phyloP scores from a whole-genome alignment of 768 basidiomycete genomes.

The Pulveroboletus sp. region DNA sequence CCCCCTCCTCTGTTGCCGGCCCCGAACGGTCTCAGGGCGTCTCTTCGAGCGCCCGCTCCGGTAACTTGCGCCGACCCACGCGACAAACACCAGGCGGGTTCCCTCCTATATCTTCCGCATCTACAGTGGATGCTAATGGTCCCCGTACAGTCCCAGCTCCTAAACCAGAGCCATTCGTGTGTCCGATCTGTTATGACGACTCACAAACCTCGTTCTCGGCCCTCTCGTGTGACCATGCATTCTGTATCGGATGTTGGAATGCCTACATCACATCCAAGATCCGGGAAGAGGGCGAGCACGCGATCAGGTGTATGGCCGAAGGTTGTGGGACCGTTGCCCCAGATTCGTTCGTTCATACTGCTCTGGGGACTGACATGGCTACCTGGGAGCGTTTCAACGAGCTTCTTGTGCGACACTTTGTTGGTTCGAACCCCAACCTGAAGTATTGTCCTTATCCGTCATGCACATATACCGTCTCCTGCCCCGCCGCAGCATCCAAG shows the following conservation, averaged over 20 bases:
- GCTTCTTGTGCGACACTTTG: conserved; percentile 87
- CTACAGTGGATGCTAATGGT: background rate
- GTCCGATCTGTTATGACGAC: conserved; percentile 93
- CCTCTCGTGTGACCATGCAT: conserved; percentile 81
- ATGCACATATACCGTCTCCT: conserved; percentile 93
- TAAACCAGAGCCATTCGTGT: conserved; percentile 62
- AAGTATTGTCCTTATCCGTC: conserved; percentile 95
- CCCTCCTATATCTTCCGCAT: background rate
- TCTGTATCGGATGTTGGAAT: conserved; percentile 82
- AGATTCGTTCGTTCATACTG: conserved; percentile 57
- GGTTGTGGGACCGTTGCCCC: conserved; percentile 64
- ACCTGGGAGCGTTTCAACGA: conserved; percentile 76
- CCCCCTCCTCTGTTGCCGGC: conserved; percentile 24
- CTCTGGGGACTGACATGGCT: conserved; percentile 54
- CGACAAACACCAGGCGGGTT: conserved; percentile 28
- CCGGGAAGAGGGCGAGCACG: conserved; percentile 73
- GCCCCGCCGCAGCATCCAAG: conserved; percentile 76
- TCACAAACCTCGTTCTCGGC: conserved; percentile 64
- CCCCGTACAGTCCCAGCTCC: conserved; percentile 18
- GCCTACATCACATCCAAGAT: conserved; percentile 81
- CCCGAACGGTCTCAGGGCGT: conserved; percentile 33
- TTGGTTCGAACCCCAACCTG: conserved; percentile 75
- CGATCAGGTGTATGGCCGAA: conserved; percentile 79
- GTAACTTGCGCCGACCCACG: conserved; percentile 25
- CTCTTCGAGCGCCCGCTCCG: conserved; percentile 23